These are phyloP conservation scores for Colletotrichum lini DNA, from an alignment of 2,329 filamentous ascomycete genomes.

Conservation along the genomic window DNA sequence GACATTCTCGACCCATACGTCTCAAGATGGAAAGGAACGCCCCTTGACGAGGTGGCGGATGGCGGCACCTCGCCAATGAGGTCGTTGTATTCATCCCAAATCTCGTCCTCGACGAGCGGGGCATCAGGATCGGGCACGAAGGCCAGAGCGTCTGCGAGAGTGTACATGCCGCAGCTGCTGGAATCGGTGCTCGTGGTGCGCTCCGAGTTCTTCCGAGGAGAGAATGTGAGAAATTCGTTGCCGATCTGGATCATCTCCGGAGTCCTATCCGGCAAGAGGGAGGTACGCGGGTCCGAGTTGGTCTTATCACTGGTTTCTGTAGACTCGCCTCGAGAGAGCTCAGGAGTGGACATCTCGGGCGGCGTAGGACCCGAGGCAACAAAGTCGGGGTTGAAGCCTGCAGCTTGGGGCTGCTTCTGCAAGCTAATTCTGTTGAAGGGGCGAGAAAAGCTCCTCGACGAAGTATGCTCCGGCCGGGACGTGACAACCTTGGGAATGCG, in stretches of 20 bases:
- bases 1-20: constrained; percentile 57
- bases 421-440: constrained; percentile 77
- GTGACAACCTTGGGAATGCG: constrained; percentile 88
- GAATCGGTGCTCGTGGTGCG: constrained; percentile 63
- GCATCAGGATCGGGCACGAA: constrained; percentile 74
- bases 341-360: constrained; percentile 57
- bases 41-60: constrained; percentile 70
- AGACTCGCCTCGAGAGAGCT: constrained; percentile 55
- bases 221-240: constrained; percentile 81
- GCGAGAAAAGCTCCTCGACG: constrained; percentile 86
- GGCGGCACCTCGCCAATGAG: constrained; percentile 77
- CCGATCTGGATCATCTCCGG: constrained; percentile 50
- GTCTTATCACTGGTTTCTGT: constrained; percentile 51
- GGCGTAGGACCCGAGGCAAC: constrained; percentile 64
- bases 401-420: constrained; percentile 52
- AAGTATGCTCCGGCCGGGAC: constrained; percentile 74
- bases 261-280: constrained; percentile 49
- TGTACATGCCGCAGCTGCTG: constrained; percentile 74
- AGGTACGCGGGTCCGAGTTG: constrained; percentile 50
- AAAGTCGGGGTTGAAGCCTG: constrained; percentile 49
- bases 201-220: constrained; percentile 79
- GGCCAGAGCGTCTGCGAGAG: constrained; percentile 75
- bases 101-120: constrained; percentile 83
- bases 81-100: constrained; percentile 96
- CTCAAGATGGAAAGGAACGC: constrained; percentile 70